Conservation (phyloP, 2,329 filamentous ascomycete genomes). For the Ophiobolus disseminans region DNA sequence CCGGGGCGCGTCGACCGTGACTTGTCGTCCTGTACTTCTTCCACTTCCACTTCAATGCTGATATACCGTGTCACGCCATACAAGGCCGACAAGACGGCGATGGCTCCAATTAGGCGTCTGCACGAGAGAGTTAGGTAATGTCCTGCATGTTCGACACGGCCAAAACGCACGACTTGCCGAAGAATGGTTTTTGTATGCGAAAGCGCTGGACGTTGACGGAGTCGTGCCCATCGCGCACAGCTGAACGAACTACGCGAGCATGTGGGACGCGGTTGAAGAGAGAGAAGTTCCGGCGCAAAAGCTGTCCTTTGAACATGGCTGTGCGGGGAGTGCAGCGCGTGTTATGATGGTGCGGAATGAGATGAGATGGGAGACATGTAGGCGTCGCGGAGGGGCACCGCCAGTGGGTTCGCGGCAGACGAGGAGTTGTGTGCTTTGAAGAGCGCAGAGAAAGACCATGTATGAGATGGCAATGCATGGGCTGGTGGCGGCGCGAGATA, state of each 20-base stretch:
- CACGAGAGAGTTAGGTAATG: conserved; percentile 9
- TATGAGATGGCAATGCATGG: neutral
- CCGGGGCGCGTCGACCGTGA: conserved; percentile 23
- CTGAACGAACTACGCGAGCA: conserved; percentile 31
- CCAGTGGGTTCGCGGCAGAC: neutral
- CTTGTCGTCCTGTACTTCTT: conserved; percentile 22
- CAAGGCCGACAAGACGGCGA: conserved; percentile 22
- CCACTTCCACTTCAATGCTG: conserved; percentile 32
- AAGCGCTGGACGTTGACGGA: conserved; percentile 48
- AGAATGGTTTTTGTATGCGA: conserved; percentile 48
- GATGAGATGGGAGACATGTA: conserved; percentile 27
- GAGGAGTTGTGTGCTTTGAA: conserved; percentile 1
- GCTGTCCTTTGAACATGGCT: conserved; percentile 49
- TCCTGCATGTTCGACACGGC: neutral
- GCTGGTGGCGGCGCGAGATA: neutral
- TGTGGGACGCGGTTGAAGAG: conserved; percentile 38
- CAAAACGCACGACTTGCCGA: conserved; percentile 42
- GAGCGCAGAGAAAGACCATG: too few species aligned
- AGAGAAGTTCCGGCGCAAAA: conserved; percentile 47
- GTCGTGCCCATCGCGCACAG: conserved; percentile 40
- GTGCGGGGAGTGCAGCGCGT: conserved; percentile 19
- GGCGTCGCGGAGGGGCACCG: neutral
- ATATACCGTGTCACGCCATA: conserved; percentile 33
- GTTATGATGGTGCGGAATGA: conserved; percentile 17
- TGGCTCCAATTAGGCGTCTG: conserved; percentile 36